A percentile compares a stretch with the other conserved stretches of the same genome.
phyloP scores from a whole-genome alignment of 768 basidiomycete species.

The Auricularia auricula-judae region DNA sequence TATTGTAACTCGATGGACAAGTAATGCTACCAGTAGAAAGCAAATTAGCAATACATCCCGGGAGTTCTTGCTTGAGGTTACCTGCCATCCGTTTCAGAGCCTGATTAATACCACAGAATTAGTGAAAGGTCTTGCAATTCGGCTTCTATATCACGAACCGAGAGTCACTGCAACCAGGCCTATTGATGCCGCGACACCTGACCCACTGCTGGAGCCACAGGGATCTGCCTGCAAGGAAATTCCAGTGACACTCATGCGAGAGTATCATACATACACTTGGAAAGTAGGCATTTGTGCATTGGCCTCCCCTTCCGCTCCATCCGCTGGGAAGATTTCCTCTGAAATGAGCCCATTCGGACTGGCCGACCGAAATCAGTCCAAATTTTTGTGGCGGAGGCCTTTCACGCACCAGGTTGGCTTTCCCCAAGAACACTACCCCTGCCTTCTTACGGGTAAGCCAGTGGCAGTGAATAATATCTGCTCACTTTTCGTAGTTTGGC shows the following conservation, averaged over 20 bases:
- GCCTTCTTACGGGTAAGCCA: not conserved
- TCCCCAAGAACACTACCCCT: conserved; percentile 24
- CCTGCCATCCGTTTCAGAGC: conserved; percentile 33
- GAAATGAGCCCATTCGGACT: conserved; percentile 41
- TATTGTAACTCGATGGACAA: conserved; percentile 30
- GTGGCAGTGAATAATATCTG: not conserved
- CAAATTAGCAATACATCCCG: not conserved
- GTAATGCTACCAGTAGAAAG: conserved; percentile 26
- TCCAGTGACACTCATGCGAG: not conserved
- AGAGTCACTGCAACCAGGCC: conserved; percentile 33
- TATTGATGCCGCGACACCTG: conserved; percentile 42
- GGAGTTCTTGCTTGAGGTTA: not conserved
- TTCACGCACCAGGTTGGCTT: conserved; percentile 30
- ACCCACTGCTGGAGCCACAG: conserved; percentile 49
- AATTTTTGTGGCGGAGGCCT: not conserved
- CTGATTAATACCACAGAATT: conserved; percentile 8
- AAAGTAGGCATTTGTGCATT: conserved; percentile 39
- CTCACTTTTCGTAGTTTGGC: conserved; percentile 16
- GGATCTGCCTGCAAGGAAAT: conserved; percentile 27
- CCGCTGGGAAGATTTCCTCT: conserved; percentile 35
- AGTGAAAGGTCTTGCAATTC: too few relatives aligned
- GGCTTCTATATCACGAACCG: not conserved
- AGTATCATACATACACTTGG: conserved; percentile 16
- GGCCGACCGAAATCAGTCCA: not conserved
- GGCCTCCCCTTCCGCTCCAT: conserved; percentile 49